Evolutionary conservation across 495 filamentous ascomycete species (phyloP).

Genomic region (Daldinia decipiens): DNA sequence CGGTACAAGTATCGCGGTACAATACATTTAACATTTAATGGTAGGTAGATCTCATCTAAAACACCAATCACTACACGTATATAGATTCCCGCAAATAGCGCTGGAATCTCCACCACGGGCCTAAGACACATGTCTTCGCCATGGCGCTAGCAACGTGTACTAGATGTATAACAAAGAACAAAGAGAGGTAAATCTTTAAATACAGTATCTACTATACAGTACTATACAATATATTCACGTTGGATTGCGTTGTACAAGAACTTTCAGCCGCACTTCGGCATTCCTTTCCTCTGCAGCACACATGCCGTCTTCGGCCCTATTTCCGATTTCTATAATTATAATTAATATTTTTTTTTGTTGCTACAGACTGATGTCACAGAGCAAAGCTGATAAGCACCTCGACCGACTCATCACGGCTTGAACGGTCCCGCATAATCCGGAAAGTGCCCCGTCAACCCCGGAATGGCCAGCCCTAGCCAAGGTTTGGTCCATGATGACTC

Average conservation of each 20-base stretch:
- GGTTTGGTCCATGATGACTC: not conserved
- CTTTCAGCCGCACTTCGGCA: constrained; percentile 30
- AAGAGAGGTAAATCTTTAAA: not conserved
- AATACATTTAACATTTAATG: not conserved
- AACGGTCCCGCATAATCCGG: not conserved
- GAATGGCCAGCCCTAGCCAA: not conserved
- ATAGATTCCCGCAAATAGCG: constrained; percentile 3
- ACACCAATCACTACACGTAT: not conserved
- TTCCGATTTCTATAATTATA: constrained; percentile 26
- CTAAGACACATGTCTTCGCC: constrained; percentile 3
- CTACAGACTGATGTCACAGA: constrained; percentile 4
- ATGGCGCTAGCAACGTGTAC: constrained; percentile 8
- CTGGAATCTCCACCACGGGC: constrained; percentile 2
- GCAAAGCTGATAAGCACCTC: not conserved
- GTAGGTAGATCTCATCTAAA: not conserved
- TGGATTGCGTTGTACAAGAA: constrained; percentile 13
- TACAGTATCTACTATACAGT: constrained; percentile 7
- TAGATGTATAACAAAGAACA: no score
- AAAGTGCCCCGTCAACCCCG: not conserved
- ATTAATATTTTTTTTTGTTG: not conserved
- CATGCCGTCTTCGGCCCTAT: constrained; percentile 9
- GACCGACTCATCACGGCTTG: not conserved
- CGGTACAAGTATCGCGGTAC: not conserved
- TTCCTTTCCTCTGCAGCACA: constrained; percentile 17
- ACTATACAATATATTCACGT: not conserved